A percentile compares a stretch with the other conserved stretches of the same genome.
phyloP scores from a whole-genome alignment of 345 rosid genomes.

The Eucalyptus grandis region DNA sequence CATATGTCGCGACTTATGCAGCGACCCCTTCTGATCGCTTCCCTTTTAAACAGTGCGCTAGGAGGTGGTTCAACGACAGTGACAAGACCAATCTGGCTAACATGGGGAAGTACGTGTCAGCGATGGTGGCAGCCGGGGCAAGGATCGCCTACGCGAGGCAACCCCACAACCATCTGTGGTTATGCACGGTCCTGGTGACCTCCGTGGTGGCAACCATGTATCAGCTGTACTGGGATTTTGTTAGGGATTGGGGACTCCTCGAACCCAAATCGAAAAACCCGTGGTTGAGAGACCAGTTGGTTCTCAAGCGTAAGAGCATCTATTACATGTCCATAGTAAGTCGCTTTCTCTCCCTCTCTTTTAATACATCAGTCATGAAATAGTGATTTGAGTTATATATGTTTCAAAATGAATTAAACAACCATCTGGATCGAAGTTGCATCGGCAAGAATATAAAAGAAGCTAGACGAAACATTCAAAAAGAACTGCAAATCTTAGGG shows the following conservation, averaged over 20 bases:
- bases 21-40: background rate
- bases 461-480: background rate
- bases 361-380: background rate
- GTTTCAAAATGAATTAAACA: background rate
- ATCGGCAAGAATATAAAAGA: background rate
- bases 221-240: constrained; percentile 96
- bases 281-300: constrained; percentile 77
- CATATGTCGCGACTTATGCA: background rate
- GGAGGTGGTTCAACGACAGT: constrained; percentile 78
- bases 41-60: constrained; percentile 44
- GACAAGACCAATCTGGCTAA: constrained; percentile 59
- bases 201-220: constrained; percentile 64
- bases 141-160: constrained; percentile 69
- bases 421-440: background rate
- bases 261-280: constrained; percentile 54
- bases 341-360: background rate
- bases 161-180: constrained; percentile 26
- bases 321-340: constrained; percentile 87
- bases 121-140: constrained; percentile 95
- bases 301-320: constrained; percentile 61
- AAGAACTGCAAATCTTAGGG: background rate
- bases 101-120: constrained; percentile 97
- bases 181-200: constrained; percentile 45
- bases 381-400: background rate
- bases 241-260: constrained; percentile 86